Conservation (phyloP, 768 basidiomycete species). For the Tubosaeta brunneosetosa region DNA sequence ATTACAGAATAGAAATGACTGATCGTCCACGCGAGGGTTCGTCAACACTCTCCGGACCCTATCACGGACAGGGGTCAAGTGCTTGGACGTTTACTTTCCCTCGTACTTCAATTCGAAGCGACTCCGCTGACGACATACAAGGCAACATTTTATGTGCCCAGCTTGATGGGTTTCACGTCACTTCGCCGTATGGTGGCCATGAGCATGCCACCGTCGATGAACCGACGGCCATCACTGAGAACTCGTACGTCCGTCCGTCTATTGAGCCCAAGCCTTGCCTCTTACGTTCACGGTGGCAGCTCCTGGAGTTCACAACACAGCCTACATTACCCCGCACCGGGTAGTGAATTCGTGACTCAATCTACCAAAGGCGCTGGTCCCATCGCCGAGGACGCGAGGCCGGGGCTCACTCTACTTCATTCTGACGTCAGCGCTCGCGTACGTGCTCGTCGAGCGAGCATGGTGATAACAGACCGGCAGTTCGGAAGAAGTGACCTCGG, state of each 20-base stretch:
- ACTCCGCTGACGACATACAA: constrained; percentile 24
- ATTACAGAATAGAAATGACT: constrained; percentile 17
- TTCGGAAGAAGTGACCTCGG: constrained; percentile 6
- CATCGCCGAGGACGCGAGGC: constrained; percentile 26
- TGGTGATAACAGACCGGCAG: constrained; percentile 10
- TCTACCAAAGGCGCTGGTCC: constrained; percentile 6
- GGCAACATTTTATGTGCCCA: constrained; percentile 19
- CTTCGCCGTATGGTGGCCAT: constrained; percentile 9
- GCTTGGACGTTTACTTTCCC: constrained; percentile 7
- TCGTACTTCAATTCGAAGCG: constrained; percentile 6
- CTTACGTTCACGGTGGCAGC: constrained; percentile 27
- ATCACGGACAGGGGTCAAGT: constrained; percentile 20
- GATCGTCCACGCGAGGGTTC: constrained; percentile 23
- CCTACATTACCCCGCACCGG: constrained; percentile 25
- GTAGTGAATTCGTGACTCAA: constrained; percentile 18
- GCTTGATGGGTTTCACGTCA: constrained; percentile 26
- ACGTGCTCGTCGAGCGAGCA: constrained; percentile 14
- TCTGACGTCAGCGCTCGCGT: constrained; percentile 21
- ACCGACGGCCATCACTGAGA: constrained; percentile 26
- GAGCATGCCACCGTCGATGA: constrained; percentile 17
- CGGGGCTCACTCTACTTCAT: constrained; percentile 9
- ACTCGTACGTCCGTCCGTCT: constrained; percentile 19
- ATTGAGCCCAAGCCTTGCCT: constrained; percentile 7
- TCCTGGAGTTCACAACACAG: constrained; percentile 20
- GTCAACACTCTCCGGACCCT: constrained; percentile 13